These are phyloP conservation scores for Annulohypoxylon nitens DNA, from an alignment of 495 filamentous ascomycete species.

Conservation along the genomic window DNA sequence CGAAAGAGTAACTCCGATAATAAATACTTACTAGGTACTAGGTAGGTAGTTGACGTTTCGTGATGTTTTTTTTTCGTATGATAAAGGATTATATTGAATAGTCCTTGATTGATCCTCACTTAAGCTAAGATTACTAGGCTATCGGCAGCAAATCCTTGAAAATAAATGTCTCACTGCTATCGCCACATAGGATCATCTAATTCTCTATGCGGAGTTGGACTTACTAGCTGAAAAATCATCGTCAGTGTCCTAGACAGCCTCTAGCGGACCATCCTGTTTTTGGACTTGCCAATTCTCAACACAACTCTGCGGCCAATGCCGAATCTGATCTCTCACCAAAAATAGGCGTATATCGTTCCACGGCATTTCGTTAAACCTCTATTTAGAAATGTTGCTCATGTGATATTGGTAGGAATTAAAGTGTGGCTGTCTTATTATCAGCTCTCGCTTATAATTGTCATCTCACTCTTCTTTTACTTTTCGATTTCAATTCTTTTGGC, in stretches of 20 bases:
- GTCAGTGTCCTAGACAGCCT: neutral
- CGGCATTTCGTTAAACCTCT: conserved; percentile 1
- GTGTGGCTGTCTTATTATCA: conserved; percentile 14
- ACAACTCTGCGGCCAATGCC: neutral
- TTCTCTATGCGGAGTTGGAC: neutral
- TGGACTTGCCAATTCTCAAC: neutral
- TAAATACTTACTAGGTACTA: too few species aligned
- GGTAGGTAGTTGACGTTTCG: too few species aligned
- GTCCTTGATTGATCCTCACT: neutral
- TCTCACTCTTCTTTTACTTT: neutral
- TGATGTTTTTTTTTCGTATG: neutral
- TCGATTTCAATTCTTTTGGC: neutral
- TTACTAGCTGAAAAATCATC: neutral
- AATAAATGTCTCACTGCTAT: conserved; percentile 1
- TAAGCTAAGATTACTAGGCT: neutral
- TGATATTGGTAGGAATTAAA: neutral
- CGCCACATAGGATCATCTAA: neutral
- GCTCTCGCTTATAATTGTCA: conserved; percentile 12
- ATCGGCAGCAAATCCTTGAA: neutral
- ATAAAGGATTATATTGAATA: neutral
- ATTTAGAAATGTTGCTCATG: conserved; percentile 8
- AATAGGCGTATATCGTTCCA: neutral
- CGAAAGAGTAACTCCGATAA: too few species aligned
- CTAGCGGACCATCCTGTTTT: neutral
- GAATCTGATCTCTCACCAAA: conserved; percentile 10